A percentile compares a stretch with the other conserved stretches of the same genome.
These are phyloP conservation scores for Solanum hybrid DNA, from an alignment of 305 asterid species.

Conservation along the genomic window DNA sequence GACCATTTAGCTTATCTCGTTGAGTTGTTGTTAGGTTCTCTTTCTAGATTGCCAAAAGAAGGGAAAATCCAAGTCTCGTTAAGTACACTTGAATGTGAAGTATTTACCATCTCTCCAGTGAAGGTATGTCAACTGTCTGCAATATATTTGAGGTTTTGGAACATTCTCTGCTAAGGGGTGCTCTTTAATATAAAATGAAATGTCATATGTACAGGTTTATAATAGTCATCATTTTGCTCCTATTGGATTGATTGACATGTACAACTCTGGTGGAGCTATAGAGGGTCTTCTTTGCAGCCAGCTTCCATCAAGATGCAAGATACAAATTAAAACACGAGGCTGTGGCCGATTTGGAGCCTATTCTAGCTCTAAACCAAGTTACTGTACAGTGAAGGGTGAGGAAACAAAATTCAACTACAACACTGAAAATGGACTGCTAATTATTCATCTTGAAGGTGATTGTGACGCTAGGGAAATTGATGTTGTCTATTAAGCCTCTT, in stretches of 20 bases:
- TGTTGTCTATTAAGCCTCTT: constrained; percentile 10
- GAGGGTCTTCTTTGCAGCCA: constrained; percentile 14
- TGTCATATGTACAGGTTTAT: neutral
- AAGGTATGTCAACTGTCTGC: constrained; percentile 13
- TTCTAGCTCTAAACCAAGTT: constrained; percentile 33
- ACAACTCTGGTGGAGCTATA: constrained; percentile 61
- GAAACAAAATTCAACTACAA: constrained; percentile 20
- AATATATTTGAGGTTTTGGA: constrained; percentile 26
- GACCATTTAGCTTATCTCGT: neutral
- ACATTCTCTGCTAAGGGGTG: neutral
- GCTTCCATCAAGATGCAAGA: neutral
- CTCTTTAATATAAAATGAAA: neutral
- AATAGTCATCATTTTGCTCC: constrained; percentile 23
- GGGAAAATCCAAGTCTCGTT: constrained; percentile 25
- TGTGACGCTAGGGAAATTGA: constrained; percentile 19
- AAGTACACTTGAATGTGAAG: constrained; percentile 30
- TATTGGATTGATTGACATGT: constrained; percentile 46
- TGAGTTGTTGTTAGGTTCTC: constrained; percentile 23
- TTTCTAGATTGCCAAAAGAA: constrained; percentile 28
- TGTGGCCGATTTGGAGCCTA: constrained; percentile 57
- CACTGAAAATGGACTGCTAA: constrained; percentile 23
- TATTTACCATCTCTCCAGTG: constrained; percentile 43
- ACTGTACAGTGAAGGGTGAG: constrained; percentile 23
- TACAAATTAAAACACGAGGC: constrained; percentile 28
- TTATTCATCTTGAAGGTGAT: constrained; percentile 30